phyloP scores from a whole-genome alignment of 306 rosid genomes.

The Inga laurina region DNA sequence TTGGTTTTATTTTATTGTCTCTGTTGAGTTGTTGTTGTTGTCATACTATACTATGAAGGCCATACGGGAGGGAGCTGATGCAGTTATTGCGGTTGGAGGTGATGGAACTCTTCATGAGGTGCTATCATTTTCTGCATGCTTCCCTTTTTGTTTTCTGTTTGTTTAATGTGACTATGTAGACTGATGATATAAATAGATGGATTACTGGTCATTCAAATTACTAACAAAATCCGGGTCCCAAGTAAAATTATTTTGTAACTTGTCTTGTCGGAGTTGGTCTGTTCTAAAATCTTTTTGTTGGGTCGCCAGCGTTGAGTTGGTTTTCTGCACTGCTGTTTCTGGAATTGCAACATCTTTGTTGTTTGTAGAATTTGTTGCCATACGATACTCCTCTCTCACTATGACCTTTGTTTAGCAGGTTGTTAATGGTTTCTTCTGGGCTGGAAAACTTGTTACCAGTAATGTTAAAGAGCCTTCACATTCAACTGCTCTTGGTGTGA shows the following conservation, averaged over 20 bases:
- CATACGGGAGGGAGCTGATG: conserved; percentile 85
- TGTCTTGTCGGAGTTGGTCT: background rate
- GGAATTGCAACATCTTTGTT: conserved; percentile 1
- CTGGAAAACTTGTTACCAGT: conserved; percentile 74
- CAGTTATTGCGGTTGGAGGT: conserved; percentile 96
- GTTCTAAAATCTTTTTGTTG: background rate
- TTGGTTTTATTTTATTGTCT: conserved; percentile 5
- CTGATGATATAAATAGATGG: conserved; percentile 4
- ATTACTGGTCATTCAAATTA: background rate
- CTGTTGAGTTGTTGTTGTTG: conserved; percentile 3
- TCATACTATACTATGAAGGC: conserved; percentile 52
- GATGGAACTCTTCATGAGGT: conserved; percentile 99
- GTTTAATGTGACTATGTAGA: background rate
- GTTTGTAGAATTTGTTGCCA: background rate
- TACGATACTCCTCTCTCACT: background rate
- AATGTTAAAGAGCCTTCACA: conserved; percentile 51
- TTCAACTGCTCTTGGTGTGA: conserved; percentile 97
- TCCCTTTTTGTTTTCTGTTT: background rate
- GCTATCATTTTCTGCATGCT: conserved; percentile 1
- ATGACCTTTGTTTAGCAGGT: conserved; percentile 57
- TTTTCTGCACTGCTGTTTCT: background rate
- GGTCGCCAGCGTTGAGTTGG: background rate
- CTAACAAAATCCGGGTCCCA: background rate
- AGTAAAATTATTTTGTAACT: conserved; percentile 17
- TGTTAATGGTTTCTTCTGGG: conserved; percentile 98